A percentile compares a stretch with the other conserved stretches of the same genome.
These are phyloP conservation scores for Solanum boliviense DNA, from an alignment of 257 asterid species.

Conservation along the genomic window DNA sequence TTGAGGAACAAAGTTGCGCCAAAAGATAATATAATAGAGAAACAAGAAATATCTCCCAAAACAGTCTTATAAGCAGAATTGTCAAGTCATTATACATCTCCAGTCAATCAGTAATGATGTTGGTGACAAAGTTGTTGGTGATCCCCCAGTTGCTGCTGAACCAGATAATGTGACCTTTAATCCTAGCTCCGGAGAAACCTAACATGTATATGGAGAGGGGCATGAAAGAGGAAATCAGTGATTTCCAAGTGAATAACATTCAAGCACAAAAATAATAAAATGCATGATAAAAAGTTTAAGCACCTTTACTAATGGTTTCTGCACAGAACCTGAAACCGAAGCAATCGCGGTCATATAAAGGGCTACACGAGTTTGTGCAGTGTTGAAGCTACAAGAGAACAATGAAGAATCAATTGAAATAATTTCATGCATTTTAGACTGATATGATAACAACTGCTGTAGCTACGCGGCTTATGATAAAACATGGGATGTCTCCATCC, in stretches of 20 bases:
- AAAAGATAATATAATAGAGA: not conserved
- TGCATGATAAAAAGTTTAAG: not conserved
- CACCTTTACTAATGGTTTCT: constrained; percentile 71
- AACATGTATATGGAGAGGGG: not conserved
- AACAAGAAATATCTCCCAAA: not conserved
- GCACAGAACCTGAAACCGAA: constrained; percentile 59
- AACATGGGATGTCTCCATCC: not conserved
- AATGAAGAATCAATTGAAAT: constrained; percentile 11
- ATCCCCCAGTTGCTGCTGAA: constrained; percentile 66
- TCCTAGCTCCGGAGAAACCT: constrained; percentile 76
- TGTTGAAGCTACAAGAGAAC: constrained; percentile 49
- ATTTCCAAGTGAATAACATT: not conserved
- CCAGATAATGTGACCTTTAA: constrained; percentile 61
- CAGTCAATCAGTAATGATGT: constrained; percentile 50
- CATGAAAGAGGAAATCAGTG: not conserved
- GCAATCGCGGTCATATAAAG: constrained; percentile 77
- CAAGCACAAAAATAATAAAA: not conserved
- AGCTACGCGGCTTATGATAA: not conserved
- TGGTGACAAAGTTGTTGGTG: constrained; percentile 91
- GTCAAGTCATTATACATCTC: constrained; percentile 45
- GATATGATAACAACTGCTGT: not conserved
- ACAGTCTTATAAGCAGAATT: not conserved
- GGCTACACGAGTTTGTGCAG: constrained; percentile 70
- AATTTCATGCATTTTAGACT: not conserved
- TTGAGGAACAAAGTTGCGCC: constrained; percentile 4